These are phyloP conservation scores for Triticum aestivum DNA, from an alignment of 176 grass and related monocot species.

Conservation along the genomic window DNA sequence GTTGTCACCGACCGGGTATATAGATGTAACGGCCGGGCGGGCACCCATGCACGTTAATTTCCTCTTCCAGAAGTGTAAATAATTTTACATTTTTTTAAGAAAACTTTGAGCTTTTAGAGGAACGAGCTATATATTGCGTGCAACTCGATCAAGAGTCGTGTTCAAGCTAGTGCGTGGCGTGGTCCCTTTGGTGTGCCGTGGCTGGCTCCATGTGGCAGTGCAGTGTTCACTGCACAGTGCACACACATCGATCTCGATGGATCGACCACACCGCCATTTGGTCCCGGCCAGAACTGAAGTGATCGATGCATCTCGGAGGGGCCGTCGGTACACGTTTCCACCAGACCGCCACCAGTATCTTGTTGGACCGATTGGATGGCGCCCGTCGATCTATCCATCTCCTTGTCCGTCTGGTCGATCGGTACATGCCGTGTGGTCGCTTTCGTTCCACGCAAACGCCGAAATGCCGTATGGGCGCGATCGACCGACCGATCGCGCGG, in stretches of 20 bases:
- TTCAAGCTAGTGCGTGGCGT: background rate
- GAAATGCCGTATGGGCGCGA: background rate
- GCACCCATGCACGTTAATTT: background rate
- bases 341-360: background rate
- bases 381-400: background rate
- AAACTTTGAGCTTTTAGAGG: background rate
- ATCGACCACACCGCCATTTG: background rate
- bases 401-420: background rate
- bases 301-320: background rate
- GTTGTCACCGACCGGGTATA: slow-evolving; percentile 28
- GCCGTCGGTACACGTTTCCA: background rate
- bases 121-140: background rate
- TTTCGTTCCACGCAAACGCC: slow-evolving; percentile 14
- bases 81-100: too few relatives aligned
- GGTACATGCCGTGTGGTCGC: slow-evolving; percentile 17
- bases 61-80: background rate
- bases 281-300: slow-evolving; percentile 5
- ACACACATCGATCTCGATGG: background rate
- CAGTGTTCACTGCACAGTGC: background rate
- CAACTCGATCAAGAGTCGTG: background rate
- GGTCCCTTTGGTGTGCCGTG: background rate
- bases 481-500: background rate
- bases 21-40: background rate
- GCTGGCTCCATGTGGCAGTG: background rate
- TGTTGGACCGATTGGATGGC: slow-evolving; percentile 9